Evolutionary conservation across 768 basidiomycete species (phyloP), one percentile per base, ranked within the genome.

Genomic region (Hypholoma fasciculare): DNA sequence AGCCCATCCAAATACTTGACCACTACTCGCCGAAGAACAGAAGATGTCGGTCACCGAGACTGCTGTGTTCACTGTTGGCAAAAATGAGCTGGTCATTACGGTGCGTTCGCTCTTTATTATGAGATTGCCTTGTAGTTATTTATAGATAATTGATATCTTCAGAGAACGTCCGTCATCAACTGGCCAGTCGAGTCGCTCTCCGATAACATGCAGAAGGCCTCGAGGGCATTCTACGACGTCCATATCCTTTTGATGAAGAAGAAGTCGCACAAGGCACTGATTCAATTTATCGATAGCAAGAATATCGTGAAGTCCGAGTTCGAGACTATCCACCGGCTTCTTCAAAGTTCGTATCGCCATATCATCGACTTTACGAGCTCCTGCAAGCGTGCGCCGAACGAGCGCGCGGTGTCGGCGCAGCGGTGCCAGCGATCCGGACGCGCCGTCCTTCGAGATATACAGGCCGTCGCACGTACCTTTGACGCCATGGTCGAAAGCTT

Each of bases 281-380:
- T 59, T 13, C 50, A 58, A 38, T 58, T 67, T 55, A 58, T 47
- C 27, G 54, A 58, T 27, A 49, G 57, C 16, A 67, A 67, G 43
- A 52, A 54, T 40, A 34, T 60, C 12, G 62, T 67, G 19, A 58
- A 53, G 34, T 55, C 59, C 7, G 64, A 67, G 38, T 63, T 61
- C 56, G 62, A 65, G 48, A 58, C 42, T n/a, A 53, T 68, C 11
- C 65, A 62, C 38, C 58, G 61, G 30, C 44, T 61, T 12, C 38
- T 68, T 13, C 63, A 65, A 46, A 59, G 55, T 46, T 61, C 49
- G n/a, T 66, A 64, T 49, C 60, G 62, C 3, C 67, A 68, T 44
- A 58, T 62, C 0, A 56, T 61, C 17, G 65, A 66, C 54, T 65
- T 61, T 36, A 43, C 60, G 42, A 52, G 62, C 38, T 63, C 61